Evolutionary conservation across 805 yeast species (phyloP), one percentile per base, ranked within the genome.

Genomic region (Candida golubevii): DNA sequence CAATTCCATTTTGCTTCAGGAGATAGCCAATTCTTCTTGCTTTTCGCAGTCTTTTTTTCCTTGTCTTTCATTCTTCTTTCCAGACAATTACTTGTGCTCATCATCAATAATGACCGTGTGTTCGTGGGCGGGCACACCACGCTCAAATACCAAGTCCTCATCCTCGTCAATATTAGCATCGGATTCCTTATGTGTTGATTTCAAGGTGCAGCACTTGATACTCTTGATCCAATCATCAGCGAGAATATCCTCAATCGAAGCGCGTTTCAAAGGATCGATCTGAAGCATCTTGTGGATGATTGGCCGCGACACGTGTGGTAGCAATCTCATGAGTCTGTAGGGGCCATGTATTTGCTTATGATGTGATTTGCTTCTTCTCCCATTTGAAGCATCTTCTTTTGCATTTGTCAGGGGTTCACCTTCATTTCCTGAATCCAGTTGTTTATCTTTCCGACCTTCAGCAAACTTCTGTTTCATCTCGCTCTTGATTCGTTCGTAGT

Each of bases 271-370:
- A 9, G 85, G 82, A 51, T 85, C 87, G 12, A 83, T 69, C 41
- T 72, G 72, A 26, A 86, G 64, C 81, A 86, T 84, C 46, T 66
- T 72, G 23, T 85, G 81, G 28, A 86, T 71, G 9, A 86, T 69
- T 10, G 91, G 93, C 62, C 95, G 75, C 12, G 93, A 71, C 7
- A 91, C 89, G 61, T 86, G 95, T 5, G 95, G 95, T 32, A 86
- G 65, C 40, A 86, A 67, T 65, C 95, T 77, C 83, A 86, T 79
- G 51, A 86, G 67, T 59, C 95, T 72, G 65, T 86, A 86, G 9
- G 93, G 91, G 7, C 95, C 95, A 56, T 85, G 89, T 23, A 85
- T 79, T 49, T 80, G 82, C 53, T 78, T 79, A 54, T 70, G 75
- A 28, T 55, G 53, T n/a, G 63, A 37, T 31, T 68, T 54, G 51